Evolutionary conservation across 2,329 filamentous ascomycete species (phyloP).

Genomic region (Albifimbria verrucaria): DNA sequence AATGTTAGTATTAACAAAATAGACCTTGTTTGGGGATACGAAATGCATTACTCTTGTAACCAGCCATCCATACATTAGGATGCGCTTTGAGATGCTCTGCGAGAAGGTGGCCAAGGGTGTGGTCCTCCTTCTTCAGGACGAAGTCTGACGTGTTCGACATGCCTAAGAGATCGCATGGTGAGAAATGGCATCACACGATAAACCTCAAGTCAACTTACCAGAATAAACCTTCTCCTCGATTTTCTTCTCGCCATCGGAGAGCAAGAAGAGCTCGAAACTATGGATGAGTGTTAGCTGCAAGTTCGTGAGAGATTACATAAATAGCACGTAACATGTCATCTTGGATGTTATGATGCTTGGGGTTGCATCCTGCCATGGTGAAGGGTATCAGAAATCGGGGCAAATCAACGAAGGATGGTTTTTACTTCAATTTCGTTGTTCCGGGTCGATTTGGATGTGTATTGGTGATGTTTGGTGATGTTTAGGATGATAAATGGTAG

Average conservation of each 20-base stretch:
- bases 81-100: slow-evolving; percentile 81
- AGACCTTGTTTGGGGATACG: too few species aligned
- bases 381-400: neutral
- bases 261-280: slow-evolving; percentile 92
- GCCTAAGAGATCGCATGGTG: slow-evolving; percentile 39
- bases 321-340: slow-evolving; percentile 29
- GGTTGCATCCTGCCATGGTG: slow-evolving; percentile 33
- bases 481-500: neutral
- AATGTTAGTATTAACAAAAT: neutral
- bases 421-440: too few species aligned
- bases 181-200: neutral
- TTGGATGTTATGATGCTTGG: slow-evolving; percentile 36
- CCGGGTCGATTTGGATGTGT: too few species aligned
- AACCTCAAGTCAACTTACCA: slow-evolving; percentile 61
- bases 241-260: slow-evolving; percentile 87
- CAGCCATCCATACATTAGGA: slow-evolving; percentile 81
- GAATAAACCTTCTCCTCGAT: slow-evolving; percentile 86
- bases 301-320: neutral
- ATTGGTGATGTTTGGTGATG: too few species aligned
- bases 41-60: slow-evolving; percentile 90
- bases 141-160: slow-evolving; percentile 96
- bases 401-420: too few species aligned
- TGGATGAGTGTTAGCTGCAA: slow-evolving; percentile 15
- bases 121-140: slow-evolving; percentile 93
- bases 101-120: slow-evolving; percentile 89